Evolutionary conservation across 164 flowering plant genomes (phyloP), one percentile per base, ranked within the genome.

Genomic region (Warburgia ugandensis): DNA sequence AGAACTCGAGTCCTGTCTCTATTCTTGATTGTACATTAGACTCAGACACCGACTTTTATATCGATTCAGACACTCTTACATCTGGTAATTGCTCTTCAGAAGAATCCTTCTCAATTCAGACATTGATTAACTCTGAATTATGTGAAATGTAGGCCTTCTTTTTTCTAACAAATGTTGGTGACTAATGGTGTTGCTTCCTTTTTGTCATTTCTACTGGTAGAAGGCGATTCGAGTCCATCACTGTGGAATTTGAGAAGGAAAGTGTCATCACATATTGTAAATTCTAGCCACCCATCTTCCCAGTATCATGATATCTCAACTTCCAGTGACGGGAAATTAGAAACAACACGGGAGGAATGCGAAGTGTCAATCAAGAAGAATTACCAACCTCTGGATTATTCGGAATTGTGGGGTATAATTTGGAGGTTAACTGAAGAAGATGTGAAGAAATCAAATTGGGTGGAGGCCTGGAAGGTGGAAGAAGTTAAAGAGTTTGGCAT

Each of bases 1-100:
- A 86, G 38, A 80, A 83, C 56, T 76, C 74, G 0, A 88, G 94
- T 67, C 96, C 96, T 0, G 81, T 80, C 48, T 88, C 96, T 20
- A 81, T 84, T 71, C 79, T 88, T 51, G 82, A 85, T 61, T 64
- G 56, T 21, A 31, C 33, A 40, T 54, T 54, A 29, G 42, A 44
- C 26, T 20, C 21, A 7, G 50, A 44, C 29, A 48, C 55, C 32
- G 68, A 75, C 37, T 76, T 65, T 54, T 45, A 61, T 21, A 44
- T 28, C 29, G 75, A 67, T 63, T 61, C 52, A 6, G 63, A 68
- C 56, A 53, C 37, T 45, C 37, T 64, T 5, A 26, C 41, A 30
- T 61, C 84, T 69, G 81, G 84, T 77, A 48, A 55, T 11, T 16
- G n/a, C n/a, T n/a, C 4, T 14, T 25, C 8, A 14, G 9, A 11